phyloP scores from a whole-genome alignment of 1,284 basidiomycete genomes.

The Microbotryum violaceum region DNA sequence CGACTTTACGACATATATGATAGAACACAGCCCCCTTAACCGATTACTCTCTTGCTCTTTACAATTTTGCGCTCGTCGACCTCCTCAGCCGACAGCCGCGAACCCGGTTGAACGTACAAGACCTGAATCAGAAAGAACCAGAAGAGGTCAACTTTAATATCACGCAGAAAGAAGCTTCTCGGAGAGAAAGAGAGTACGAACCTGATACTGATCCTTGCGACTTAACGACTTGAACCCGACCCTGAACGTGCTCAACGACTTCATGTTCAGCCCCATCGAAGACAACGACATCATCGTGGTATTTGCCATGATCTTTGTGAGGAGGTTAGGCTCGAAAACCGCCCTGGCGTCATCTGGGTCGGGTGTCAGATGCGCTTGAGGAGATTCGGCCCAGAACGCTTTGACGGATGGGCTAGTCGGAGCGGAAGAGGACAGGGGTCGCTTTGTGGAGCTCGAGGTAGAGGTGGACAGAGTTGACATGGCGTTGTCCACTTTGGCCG shows the following conservation, averaged over 20 bases:
- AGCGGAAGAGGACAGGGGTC: neutral
- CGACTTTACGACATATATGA: too few relatives aligned
- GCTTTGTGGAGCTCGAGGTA: neutral
- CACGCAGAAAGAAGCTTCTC: neutral
- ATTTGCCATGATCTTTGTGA: neutral
- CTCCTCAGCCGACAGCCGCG: constrained; percentile 12
- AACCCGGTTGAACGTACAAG: constrained; percentile 18
- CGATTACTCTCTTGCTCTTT: constrained; percentile 4
- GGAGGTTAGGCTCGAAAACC: neutral
- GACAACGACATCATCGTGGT: neutral
- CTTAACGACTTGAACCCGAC: constrained; percentile 31
- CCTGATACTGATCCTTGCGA: constrained; percentile 34
- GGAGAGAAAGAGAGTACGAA: neutral
- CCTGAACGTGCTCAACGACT: constrained; percentile 29
- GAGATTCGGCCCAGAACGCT: too few relatives aligned
- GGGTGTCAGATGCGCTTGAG: constrained; percentile 2
- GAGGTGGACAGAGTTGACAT: neutral
- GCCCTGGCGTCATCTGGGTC: neutral
- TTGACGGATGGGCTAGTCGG: neutral
- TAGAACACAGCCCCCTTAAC: too few relatives aligned
- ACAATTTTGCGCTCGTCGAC: constrained; percentile 14
- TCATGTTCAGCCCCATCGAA: neutral
- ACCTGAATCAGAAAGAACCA: constrained; percentile 4
- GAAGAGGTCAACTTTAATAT: too few relatives aligned
- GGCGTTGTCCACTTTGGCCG: too few relatives aligned